These are phyloP conservation scores for Gonapodya prolifera DNA, from an alignment of 192 early-diverging fungal species.

Conservation along the genomic window DNA sequence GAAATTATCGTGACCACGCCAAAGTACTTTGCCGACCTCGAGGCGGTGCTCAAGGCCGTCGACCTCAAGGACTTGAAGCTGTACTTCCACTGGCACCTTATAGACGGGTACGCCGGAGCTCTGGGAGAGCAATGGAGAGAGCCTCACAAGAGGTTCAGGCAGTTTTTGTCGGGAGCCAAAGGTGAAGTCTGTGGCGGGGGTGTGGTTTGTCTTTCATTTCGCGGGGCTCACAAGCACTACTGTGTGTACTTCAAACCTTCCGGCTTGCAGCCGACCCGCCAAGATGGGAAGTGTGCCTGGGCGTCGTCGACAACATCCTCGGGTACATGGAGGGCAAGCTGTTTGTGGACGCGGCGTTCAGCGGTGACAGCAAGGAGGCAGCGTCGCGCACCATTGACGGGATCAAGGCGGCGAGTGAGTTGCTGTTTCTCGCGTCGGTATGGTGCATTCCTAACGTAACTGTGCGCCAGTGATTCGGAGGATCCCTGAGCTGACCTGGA, in stretches of 20 bases:
- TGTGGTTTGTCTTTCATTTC: conserved; percentile 19
- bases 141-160: conserved; percentile 17
- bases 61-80: conserved; percentile 20
- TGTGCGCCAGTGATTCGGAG: conserved; percentile 29
- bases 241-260: conserved; percentile 22
- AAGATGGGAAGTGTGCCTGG: conserved; percentile 27
- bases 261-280: conserved; percentile 9
- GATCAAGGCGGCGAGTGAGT: conserved; percentile 26
- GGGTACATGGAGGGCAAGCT: conserved; percentile 5
- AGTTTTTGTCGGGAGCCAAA: conserved; percentile 30
- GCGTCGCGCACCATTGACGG: conserved; percentile 23
- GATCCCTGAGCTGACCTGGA: conserved; percentile 34
- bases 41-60: conserved; percentile 22
- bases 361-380: conserved; percentile 20
- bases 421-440: too few relatives aligned
- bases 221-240: conserved; percentile 27
- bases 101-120: conserved; percentile 18
- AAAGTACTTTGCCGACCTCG: conserved; percentile 26
- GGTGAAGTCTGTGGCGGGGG: conserved; percentile 31
- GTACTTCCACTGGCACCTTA: conserved; percentile 38
- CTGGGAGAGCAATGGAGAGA: conserved; percentile 25
- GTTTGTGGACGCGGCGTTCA: not conserved
- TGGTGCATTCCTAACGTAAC: too few relatives aligned
- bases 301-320: conserved; percentile 3
- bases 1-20: conserved; percentile 31